Evolutionary conservation across 2,329 filamentous ascomycete genomes (phyloP).

Genomic region (Sclerotinia borealis): DNA sequence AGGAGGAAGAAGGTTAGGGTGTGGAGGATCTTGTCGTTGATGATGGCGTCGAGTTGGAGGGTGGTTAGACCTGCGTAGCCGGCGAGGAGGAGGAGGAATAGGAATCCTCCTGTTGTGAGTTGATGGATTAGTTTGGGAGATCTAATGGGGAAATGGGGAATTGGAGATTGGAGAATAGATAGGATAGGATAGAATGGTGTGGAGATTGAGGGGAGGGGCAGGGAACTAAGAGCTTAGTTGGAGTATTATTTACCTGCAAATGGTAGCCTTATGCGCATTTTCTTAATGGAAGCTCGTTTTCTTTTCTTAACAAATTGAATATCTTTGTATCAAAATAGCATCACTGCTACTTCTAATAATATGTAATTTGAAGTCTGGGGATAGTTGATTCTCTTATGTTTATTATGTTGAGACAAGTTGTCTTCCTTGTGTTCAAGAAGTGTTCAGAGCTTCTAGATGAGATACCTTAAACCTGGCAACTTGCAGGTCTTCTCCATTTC

Average conservation of each 20-base stretch:
- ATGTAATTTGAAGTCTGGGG: not conserved
- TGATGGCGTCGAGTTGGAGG: constrained; percentile 46
- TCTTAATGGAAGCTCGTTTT: constrained; percentile 12
- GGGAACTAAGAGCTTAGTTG: not conserved
- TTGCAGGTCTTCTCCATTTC: constrained; percentile 2
- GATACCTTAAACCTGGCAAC: constrained; percentile 4
- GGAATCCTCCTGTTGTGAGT: constrained; percentile 53
- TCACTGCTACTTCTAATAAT: not conserved
- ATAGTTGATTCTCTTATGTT: not conserved
- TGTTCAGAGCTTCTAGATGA: constrained; percentile 10
- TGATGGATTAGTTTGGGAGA: constrained; percentile 13
- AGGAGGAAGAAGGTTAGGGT: constrained; percentile 83
- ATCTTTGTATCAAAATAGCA: not conserved
- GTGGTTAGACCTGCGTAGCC: constrained; percentile 75
- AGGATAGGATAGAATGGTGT: not conserved
- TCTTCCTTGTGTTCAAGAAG: constrained; percentile 2
- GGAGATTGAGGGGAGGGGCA: constrained; percentile 8
- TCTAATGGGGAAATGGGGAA: not conserved
- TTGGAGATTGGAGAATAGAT: not conserved
- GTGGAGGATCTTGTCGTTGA: constrained; percentile 90
- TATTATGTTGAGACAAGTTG: not conserved
- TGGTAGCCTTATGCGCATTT: constrained; percentile 79
- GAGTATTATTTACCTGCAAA: constrained; percentile 69
- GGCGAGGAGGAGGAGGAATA: constrained; percentile 64
- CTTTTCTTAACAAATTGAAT: not conserved